Evolutionary conservation across 306 rosid genomes (phyloP).

Genomic region (Crataegus laevigata): DNA sequence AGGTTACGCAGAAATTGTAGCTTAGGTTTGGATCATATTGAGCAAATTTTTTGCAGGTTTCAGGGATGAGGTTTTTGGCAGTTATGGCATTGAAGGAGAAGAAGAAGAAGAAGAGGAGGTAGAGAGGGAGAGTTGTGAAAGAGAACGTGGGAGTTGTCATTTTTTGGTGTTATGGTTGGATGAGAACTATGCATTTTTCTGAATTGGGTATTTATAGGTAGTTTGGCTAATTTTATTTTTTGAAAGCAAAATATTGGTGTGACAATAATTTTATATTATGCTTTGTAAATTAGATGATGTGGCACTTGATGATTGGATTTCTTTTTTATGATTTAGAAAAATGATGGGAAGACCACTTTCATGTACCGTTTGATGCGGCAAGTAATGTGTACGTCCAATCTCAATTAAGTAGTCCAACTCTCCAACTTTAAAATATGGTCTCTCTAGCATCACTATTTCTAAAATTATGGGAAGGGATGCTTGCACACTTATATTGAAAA

Average conservation of each 20-base stretch:
- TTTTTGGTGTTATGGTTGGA: not conserved
- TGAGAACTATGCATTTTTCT: not conserved
- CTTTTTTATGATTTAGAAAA: too few relatives aligned
- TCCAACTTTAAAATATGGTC: too few relatives aligned
- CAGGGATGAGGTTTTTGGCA: slow-evolving; percentile 31
- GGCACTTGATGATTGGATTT: too few relatives aligned
- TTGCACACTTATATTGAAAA: too few relatives aligned
- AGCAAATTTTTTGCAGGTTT: slow-evolving; percentile 49
- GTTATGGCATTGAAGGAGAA: not conserved
- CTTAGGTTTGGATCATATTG: slow-evolving; percentile 47
- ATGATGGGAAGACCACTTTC: too few relatives aligned
- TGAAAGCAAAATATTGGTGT: too few relatives aligned
- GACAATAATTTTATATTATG: not conserved
- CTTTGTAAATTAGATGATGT: not conserved
- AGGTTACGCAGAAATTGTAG: slow-evolving; percentile 50
- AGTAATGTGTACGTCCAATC: too few relatives aligned
- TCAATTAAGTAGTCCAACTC: too few relatives aligned
- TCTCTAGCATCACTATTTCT: too few relatives aligned
- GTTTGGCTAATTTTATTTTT: not conserved
- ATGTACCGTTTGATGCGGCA: too few relatives aligned
- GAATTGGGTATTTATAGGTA: not conserved
- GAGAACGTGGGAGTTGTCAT: slow-evolving; percentile 9
- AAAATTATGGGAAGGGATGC: too few relatives aligned
- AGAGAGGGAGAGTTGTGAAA: slow-evolving; percentile 6
- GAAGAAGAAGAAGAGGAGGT: slow-evolving; percentile 14